A percentile compares a stretch with the other conserved stretches of the same genome.
These are phyloP conservation scores for Jaltomata sinuosa DNA, from an alignment of 257 asterid genomes.

Conservation along the genomic window DNA sequence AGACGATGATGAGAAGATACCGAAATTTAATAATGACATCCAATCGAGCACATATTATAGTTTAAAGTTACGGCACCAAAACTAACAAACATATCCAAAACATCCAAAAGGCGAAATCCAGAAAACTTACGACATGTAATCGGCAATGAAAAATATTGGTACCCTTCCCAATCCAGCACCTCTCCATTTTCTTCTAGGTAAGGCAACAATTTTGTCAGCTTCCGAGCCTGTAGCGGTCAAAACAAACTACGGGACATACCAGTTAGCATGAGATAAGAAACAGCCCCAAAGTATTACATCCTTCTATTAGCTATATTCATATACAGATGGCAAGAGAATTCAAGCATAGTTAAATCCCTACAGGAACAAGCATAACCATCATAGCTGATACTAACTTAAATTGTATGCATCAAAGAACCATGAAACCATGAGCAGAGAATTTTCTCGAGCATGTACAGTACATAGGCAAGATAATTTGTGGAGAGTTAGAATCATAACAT, in stretches of 20 bases:
- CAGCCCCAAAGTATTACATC: neutral
- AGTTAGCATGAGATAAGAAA: conserved; percentile 3
- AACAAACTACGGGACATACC: conserved; percentile 53
- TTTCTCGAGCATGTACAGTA: neutral
- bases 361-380: neutral
- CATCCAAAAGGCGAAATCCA: neutral
- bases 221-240: conserved; percentile 89
- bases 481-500: neutral
- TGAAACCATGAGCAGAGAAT: neutral
- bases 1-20: neutral
- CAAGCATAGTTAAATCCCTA: neutral
- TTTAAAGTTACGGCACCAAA: neutral
- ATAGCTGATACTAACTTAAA: neutral
- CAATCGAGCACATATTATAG: neutral
- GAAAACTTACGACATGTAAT: conserved; percentile 74
- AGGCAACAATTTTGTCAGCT: conserved; percentile 60
- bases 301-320: neutral
- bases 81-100: neutral
- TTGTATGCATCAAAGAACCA: neutral
- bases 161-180: conserved; percentile 78
- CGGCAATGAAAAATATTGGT: conserved; percentile 67
- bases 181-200: conserved; percentile 74
- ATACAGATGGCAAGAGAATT: neutral
- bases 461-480: neutral
- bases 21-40: neutral